phyloP scores from a whole-genome alignment of 805 yeast species.

The Kodamaea kakaduensis region DNA sequence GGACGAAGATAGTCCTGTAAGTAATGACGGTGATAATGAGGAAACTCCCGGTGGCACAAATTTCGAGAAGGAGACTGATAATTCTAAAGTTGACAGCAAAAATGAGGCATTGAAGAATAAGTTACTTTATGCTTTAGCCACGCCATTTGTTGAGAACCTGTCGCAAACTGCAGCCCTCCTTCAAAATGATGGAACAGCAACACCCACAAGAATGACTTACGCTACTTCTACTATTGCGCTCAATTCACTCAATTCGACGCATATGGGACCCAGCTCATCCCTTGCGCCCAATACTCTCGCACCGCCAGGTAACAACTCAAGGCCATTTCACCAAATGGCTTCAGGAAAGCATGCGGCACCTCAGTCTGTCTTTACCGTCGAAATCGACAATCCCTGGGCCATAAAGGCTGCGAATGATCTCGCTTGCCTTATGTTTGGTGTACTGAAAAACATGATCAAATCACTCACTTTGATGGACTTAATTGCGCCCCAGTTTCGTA shows the following conservation, averaged over 20 bases:
- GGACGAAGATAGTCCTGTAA: constrained; percentile 19
- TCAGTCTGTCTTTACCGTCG: constrained; percentile 83
- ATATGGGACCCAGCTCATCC: too few relatives aligned
- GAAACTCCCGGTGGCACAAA: too few relatives aligned
- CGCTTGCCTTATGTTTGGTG: constrained; percentile 84
- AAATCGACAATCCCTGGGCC: constrained; percentile 68
- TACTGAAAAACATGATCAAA: constrained; percentile 58
- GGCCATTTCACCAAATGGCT: constrained; percentile 61
- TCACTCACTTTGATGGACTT: constrained; percentile 68
- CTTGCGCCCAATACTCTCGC: not conserved
- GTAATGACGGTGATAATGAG: too few relatives aligned
- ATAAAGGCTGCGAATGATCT: constrained; percentile 84
- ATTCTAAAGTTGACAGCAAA: constrained; percentile 21
- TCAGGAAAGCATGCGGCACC: constrained; percentile 70
- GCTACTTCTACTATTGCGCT: constrained; percentile 22
- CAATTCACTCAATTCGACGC: constrained; percentile 17
- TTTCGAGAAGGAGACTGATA: not conserved
- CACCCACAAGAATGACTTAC: constrained; percentile 9
- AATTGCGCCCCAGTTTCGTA: constrained; percentile 71
- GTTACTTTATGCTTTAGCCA: constrained; percentile 59
- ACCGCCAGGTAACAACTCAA: constrained; percentile 13
- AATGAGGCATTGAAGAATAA: constrained; percentile 41
- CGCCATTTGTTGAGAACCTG: constrained; percentile 53
- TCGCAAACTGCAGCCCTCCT: constrained; percentile 19
- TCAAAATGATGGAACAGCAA: constrained; percentile 16